Base-by-base conservation (phyloP, 768 basidiomycete genomes). In the Suillus clintonianus region DNA sequence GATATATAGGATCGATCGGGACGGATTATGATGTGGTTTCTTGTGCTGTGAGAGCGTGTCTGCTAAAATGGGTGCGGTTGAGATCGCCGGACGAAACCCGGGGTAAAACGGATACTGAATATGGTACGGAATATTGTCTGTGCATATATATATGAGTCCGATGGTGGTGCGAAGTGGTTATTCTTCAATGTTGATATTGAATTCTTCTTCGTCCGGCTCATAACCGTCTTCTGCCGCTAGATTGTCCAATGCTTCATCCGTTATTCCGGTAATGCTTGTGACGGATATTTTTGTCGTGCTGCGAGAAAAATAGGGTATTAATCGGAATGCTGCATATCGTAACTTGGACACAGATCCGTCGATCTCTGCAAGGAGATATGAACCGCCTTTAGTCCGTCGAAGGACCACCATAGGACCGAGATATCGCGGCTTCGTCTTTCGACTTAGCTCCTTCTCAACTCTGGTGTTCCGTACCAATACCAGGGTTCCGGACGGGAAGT, bases 341-440 rank as follows among this genome's bases (percentile, higher is more conserved):
- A n/a, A 8, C 7, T 67, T 51, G 5, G 62, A 47, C 0, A 72
- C 61, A 0, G 67, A 43, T 1, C 75, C 68, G 48, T 73, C 67
- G 6, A 74, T 66, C 59, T 76, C 70, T 1, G 64, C 24, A 0
- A 76, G 37, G 24, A 73, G 65, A 48, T 75, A 75, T 0, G 72
- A 61, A 0, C 70, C 70, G 32, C 69, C 69, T 0, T 54, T 19
- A 14, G 65, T 74, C 5, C 64, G 57, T 2, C 56, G 14, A 9
- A 74, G 55, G 2, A 76, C 69, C 4, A 74, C 41, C 43, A 69
- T 60, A 0, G 75, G 76, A 1, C 75, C 74, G 7, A 71, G 59
- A 39, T 72, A 77, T 3, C 63, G 68, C 1, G 69, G 65, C 32
- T 65, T 54, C 54, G 54, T 59, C 61, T 75, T 76, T 6, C 65